These are phyloP conservation scores for Nannochloropsis granulata DNA, from an alignment of 108 stramenopile species.

Conservation along the genomic window DNA sequence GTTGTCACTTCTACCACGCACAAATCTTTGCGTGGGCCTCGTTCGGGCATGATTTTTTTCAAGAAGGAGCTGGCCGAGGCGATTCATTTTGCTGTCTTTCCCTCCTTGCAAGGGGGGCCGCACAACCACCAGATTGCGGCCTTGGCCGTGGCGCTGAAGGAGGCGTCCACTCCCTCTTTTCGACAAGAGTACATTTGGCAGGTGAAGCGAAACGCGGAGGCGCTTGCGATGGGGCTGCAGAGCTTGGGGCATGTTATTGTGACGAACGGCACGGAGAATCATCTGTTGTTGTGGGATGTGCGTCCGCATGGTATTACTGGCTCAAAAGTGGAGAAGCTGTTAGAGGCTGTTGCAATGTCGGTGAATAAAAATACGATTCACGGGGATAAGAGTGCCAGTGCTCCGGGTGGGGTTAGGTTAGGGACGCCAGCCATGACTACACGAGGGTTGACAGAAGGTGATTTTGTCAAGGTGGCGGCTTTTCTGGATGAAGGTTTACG, in stretches of 20 bases:
- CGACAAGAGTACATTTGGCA: constrained; percentile 10
- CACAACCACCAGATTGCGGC: constrained; percentile 46
- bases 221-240: constrained; percentile 55
- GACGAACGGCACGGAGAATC: constrained; percentile 97
- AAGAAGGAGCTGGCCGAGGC: constrained; percentile 45
- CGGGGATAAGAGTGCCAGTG: constrained; percentile 35
- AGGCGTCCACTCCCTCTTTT: constrained; percentile 15
- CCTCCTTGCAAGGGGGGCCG: constrained; percentile 43
- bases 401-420: constrained; percentile 97
- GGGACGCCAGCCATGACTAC: constrained; percentile 95
- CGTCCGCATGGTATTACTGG: constrained; percentile 20
- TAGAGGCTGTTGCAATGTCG: constrained; percentile 30
- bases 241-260: constrained; percentile 80
- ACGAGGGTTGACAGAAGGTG: constrained; percentile 61
- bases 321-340: constrained; percentile 24
- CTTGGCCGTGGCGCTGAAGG: constrained; percentile 36
- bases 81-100: constrained; percentile 43
- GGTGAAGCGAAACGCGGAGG: constrained; percentile 26
- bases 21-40: constrained; percentile 97
- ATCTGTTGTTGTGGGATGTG: constrained; percentile 92
- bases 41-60: constrained; percentile 99
- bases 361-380: constrained; percentile 41
- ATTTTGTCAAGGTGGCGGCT: constrained; percentile 20
- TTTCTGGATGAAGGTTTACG: constrained; percentile 22
- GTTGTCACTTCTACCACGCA: constrained; percentile 99